These are phyloP conservation scores for Verticillium tricorpus DNA, from an alignment of 2,329 filamentous ascomycete species.

Conservation along the genomic window DNA sequence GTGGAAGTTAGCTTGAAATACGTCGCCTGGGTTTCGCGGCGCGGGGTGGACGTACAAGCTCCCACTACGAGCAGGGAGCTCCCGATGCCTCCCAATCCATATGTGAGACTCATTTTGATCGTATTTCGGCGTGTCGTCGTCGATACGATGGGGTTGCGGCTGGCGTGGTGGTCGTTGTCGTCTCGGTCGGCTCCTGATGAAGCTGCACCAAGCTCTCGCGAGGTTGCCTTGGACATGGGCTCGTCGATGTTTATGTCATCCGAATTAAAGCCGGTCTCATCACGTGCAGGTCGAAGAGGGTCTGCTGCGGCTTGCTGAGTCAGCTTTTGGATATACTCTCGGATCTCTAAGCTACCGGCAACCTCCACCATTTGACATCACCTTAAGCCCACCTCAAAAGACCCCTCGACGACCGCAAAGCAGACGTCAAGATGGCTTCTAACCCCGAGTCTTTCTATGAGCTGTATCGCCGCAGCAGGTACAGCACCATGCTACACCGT, in stretches of 20 bases:
- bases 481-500: conserved; percentile 33
- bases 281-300: background rate
- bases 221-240: conserved; percentile 1
- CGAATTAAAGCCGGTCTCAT: background rate
- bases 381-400: background rate
- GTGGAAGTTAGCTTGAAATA: conserved; percentile 12
- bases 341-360: background rate
- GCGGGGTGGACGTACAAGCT: conserved; percentile 60
- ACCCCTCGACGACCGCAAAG: conserved; percentile 1
- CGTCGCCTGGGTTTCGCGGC: background rate
- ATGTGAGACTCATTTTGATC: conserved; percentile 64
- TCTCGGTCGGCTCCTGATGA: conserved; percentile 5
- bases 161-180: background rate
- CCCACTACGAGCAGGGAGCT: conserved; percentile 69
- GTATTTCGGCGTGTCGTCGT: conserved; percentile 18
- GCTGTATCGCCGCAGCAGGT: conserved; percentile 98
- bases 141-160: conserved; percentile 3
- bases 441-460: conserved; percentile 70
- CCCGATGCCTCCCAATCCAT: conserved; percentile 64
- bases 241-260: background rate
- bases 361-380: conserved; percentile 9
- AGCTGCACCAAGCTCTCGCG: conserved; percentile 14
- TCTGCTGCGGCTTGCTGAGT: background rate
- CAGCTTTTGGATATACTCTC: background rate
- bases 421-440: conserved; percentile 37